Base-by-base conservation (phyloP, 73 alveolate species). In the Paramecium caudatum region DNA sequence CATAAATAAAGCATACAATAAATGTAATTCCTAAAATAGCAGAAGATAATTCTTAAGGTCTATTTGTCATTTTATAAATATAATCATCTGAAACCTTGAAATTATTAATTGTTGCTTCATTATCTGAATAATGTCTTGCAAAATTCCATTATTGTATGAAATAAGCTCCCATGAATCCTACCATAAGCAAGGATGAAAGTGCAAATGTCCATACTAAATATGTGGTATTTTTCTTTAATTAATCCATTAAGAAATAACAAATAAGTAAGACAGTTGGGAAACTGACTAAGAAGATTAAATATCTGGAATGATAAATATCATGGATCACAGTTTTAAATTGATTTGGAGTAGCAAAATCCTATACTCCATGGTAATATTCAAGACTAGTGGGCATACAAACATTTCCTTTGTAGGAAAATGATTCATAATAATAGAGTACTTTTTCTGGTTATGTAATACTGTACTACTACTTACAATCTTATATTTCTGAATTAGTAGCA, bases 131-230 rank as follows among this genome's bases (percentile, higher is more conserved):
- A 36, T 70, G 16, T 41, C 45, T 41, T 8, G 61, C 87, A 3
- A 70, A 34, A 32, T 70, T 37, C 61, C 87, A 37, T 70, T 41
- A 15, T 15, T 23, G 13, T 16, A 34, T 34, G 36, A 70, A 70
- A 37, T 37, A 37, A 36, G 37, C 17, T 36, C 87, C 87, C 16
- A 41, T 17, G 6, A 17, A 3, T 9, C 49, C 87, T 13, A 32
- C 36, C 15, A 70, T 37, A 7, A 70, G n/a, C 8, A 70, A 37
- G 5, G 45, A 16, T 5, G 37, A 70, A 8, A 70, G 7, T 3
- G 87, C 15, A 15, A 70, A 23, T 9, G 65, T 63, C 87, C 87
- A 70, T 13, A 70, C 87, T 70, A 70, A 36, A 23, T 70, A 37
- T 34, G 36, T 41, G 32, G 87, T 70, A n/a, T 70, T 41, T 10